phyloP scores from a whole-genome alignment of 768 basidiomycete species.

The Pisolithus sp. region DNA sequence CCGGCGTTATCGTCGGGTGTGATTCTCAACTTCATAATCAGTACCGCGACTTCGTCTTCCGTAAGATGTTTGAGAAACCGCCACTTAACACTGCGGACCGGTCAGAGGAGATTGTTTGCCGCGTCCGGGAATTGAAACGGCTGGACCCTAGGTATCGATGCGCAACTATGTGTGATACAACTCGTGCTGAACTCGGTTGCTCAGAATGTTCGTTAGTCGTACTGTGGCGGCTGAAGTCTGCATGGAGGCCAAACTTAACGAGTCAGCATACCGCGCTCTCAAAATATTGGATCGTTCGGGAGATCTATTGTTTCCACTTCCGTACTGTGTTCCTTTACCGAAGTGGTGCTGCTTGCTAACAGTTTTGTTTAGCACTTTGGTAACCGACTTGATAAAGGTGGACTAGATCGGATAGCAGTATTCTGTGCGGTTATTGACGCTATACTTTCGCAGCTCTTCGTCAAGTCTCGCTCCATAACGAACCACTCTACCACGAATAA shows the following conservation, averaged over 20 bases:
- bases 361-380: slow-evolving; percentile 31
- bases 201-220: slow-evolving; percentile 75
- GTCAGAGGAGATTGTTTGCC: slow-evolving; percentile 57
- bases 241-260: slow-evolving; percentile 73
- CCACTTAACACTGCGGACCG: slow-evolving; percentile 42
- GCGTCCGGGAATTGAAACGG: slow-evolving; percentile 65
- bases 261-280: slow-evolving; percentile 60
- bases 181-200: slow-evolving; percentile 3
- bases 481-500: slow-evolving; percentile 40
- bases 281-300: slow-evolving; percentile 61
- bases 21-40: slow-evolving; percentile 23
- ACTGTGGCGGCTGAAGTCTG: slow-evolving; percentile 81
- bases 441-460: slow-evolving; percentile 47
- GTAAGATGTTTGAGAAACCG: slow-evolving; percentile 73
- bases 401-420: neutral
- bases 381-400: slow-evolving; percentile 67
- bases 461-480: slow-evolving; percentile 62
- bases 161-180: neutral
- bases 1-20: neutral
- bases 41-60: slow-evolving; percentile 84
- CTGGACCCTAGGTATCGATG: slow-evolving; percentile 56
- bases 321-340: slow-evolving; percentile 35
- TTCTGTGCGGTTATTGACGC: slow-evolving; percentile 1
- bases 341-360: neutral
- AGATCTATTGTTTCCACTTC: slow-evolving; percentile 60